Evolutionary conservation across 2,329 filamentous ascomycete genomes (phyloP).

Genomic region (Penicillium sp.): DNA sequence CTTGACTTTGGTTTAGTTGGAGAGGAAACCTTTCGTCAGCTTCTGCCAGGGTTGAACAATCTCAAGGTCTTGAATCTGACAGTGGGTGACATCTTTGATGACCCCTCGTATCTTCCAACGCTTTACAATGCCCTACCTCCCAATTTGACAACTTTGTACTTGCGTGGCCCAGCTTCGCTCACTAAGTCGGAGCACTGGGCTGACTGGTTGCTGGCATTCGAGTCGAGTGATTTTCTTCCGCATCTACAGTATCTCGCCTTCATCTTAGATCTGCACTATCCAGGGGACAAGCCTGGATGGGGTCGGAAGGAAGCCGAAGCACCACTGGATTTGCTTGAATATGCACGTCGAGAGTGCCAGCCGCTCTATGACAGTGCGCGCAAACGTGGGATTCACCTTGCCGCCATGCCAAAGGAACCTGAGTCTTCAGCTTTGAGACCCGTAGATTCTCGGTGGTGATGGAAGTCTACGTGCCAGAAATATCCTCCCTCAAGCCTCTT

Average conservation of each 20-base stretch:
- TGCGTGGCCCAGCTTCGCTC: slow-evolving; percentile 25
- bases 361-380: slow-evolving; percentile 15
- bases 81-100: slow-evolving; percentile 23
- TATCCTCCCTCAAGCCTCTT: too few species aligned
- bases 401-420: slow-evolving; percentile 15
- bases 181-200: slow-evolving; percentile 18
- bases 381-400: slow-evolving; percentile 18
- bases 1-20: slow-evolving; percentile 17
- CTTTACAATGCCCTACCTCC: slow-evolving; percentile 22
- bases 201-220: slow-evolving; percentile 25
- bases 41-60: slow-evolving; percentile 13
- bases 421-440: slow-evolving; percentile 3
- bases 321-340: slow-evolving; percentile 7
- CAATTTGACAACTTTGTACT: slow-evolving; percentile 23
- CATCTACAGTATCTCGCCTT: slow-evolving; percentile 22
- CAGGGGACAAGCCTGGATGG: neutral
- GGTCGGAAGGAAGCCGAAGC: neutral
- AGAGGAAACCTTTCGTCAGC: slow-evolving; percentile 11
- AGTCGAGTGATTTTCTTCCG: slow-evolving; percentile 17
- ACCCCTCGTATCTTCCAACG: slow-evolving; percentile 11
- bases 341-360: slow-evolving; percentile 20
- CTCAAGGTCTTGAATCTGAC: slow-evolving; percentile 20
- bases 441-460: slow-evolving; percentile 25
- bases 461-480: neutral
- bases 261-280: slow-evolving; percentile 23